Evolutionary conservation across 805 yeast species (phyloP).

Genomic region (Candida succiphila): DNA sequence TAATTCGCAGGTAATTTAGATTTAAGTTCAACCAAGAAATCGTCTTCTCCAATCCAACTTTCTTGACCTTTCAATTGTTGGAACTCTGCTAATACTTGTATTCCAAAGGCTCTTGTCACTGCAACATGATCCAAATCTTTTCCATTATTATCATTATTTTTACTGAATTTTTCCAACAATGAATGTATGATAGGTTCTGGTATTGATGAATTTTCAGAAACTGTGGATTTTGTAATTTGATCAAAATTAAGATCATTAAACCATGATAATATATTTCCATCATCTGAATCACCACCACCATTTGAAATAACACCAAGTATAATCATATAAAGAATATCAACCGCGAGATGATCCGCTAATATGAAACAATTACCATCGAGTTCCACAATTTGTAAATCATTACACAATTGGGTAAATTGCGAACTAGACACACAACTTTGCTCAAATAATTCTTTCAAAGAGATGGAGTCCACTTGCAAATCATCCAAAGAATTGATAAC

Average conservation of each 20-base stretch:
- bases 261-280: no score
- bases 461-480: not conserved
- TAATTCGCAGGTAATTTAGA: conserved; percentile 51
- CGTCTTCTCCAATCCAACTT: conserved; percentile 22
- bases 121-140: conserved; percentile 6
- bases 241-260: not conserved
- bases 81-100: not conserved
- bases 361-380: conserved; percentile 5
- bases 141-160: conserved; percentile 8
- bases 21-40: conserved; percentile 56
- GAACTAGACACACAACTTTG: conserved; percentile 6
- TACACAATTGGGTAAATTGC: conserved; percentile 3
- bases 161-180: no score
- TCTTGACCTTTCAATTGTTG: conserved; percentile 1
- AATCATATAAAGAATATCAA: conserved; percentile 6
- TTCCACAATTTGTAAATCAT: conserved; percentile 7
- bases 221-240: not conserved
- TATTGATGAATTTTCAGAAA: conserved; percentile 2
- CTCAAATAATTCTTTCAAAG: conserved; percentile 3
- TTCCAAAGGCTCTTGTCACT: conserved; percentile 11
- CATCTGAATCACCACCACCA: not conserved
- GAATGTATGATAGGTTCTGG: no score
- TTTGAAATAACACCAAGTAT: not conserved
- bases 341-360: conserved; percentile 5
- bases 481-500: conserved; percentile 3